Base-by-base conservation (phyloP, 2,329 filamentous ascomycete species). In the Sporothrix inflata region DNA sequence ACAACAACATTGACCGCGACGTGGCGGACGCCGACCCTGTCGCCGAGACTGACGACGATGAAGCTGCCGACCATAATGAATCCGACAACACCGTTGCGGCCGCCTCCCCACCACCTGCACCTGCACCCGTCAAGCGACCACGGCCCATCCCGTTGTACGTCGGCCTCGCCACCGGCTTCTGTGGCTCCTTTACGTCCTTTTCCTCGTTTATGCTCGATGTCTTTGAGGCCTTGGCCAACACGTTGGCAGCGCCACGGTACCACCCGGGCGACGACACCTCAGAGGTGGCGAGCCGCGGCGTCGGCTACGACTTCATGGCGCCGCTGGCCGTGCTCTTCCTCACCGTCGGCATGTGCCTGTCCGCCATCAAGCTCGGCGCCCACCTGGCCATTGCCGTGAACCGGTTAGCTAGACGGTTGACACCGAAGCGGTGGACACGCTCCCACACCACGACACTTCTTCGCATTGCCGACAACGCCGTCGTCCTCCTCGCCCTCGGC, bases 231-330 rank as follows among this genome's bases (percentile, higher is more conserved):
- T 82, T 97, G 21, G 90, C 92, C 4, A 96, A 97, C 45, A 51
- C 11, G 3, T 21, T 67, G 45, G 45, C 65, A 4, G 65, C 65
- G 4, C 45, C 65, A 12, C 47, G 19, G 11, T 67, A 67, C 65
- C 65, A 67, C 19, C 27, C 65, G 7, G 45, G 45, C 3, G 65
- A 67, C 78, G 87, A 91, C 75, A 82, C 88, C 0, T 78, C 80
- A 1, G 81, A 82, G 24, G 78, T 76, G 0, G 63, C 45, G 14
- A 21, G 80, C 1, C 86, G 94, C 3, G 90, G 91, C 76, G 89
- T 88, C 9, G 94, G 94, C 0, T 92, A 95, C 81, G 94, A 91
- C 3, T 91, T 98, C 82, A 89, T 95, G 86, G 93, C 95, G 0
- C 81, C 96, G 47, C 78, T 94, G 1, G 92, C 91, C 19, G 89